A percentile compares a stretch with the other conserved stretches of the same genome.
These are phyloP conservation scores for Pichia sporocuriosa DNA, from an alignment of 805 yeast genomes.

Conservation along the genomic window DNA sequence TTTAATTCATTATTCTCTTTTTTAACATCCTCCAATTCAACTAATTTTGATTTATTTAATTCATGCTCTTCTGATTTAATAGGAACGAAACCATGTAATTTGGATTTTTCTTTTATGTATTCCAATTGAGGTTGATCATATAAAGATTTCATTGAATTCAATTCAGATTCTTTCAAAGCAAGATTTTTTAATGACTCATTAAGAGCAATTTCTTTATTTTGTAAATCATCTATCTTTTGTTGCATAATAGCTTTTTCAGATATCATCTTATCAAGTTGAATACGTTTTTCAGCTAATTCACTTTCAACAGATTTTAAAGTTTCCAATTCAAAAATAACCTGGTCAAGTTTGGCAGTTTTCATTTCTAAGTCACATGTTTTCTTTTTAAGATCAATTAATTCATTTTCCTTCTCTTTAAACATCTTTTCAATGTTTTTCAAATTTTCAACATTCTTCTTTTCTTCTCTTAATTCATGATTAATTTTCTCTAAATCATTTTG, in stretches of 20 bases:
- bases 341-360: constrained; percentile 6
- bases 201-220: constrained; percentile 3
- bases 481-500: constrained; percentile 9
- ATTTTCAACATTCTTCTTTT: constrained; percentile 5
- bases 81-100: constrained; percentile 13
- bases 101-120: constrained; percentile 18
- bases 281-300: constrained; percentile 7
- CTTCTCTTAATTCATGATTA: constrained; percentile 3
- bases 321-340: constrained; percentile 3
- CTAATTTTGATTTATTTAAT: not conserved
- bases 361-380: constrained; percentile 1
- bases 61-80: constrained; percentile 13
- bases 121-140: constrained; percentile 18
- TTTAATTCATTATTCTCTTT: constrained; percentile 1
- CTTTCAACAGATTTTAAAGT: constrained; percentile 3
- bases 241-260: not conserved
- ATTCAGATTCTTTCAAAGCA: constrained; percentile 3
- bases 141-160: not conserved
- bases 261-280: constrained; percentile 6
- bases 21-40: constrained; percentile 1
- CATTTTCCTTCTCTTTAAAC: constrained; percentile 3
- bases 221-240: not conserved
- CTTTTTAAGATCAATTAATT: not conserved
- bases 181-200: not conserved
- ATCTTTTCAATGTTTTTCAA: constrained; percentile 5